Evolutionary conservation across 208 protist species (phyloP).

Genomic region (Leishmania aethiopica): DNA sequence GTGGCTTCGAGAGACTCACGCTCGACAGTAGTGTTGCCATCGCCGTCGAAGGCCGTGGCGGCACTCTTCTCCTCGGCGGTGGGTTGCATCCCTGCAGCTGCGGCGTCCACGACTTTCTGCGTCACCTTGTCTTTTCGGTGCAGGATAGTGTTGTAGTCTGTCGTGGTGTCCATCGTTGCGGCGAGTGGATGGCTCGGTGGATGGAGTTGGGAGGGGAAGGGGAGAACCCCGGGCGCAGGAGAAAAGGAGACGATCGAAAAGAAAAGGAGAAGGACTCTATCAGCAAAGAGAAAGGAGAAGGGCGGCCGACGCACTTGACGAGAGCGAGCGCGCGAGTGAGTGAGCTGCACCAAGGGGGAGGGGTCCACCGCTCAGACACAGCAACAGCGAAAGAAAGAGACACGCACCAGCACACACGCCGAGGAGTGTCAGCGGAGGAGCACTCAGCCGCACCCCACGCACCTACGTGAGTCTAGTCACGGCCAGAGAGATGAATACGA

Average conservation of each 20-base stretch:
- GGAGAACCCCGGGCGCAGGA: not conserved
- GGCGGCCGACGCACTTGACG: not conserved
- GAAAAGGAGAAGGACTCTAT: not conserved
- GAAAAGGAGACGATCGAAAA: not conserved
- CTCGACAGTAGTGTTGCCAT: not conserved
- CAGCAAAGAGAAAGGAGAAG: not conserved
- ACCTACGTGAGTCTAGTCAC: not conserved
- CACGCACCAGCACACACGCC: not conserved
- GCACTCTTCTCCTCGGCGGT: not conserved
- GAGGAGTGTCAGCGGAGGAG: not conserved
- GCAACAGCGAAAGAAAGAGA: not conserved
- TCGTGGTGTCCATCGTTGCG: conserved; percentile 23
- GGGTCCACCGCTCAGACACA: too few species aligned
- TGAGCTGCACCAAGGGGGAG: not conserved
- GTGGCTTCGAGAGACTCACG: conserved; percentile 41
- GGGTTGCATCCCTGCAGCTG: not conserved
- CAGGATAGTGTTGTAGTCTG: conserved; percentile 31
- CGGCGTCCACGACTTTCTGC: not conserved
- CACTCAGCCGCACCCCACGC: not conserved
- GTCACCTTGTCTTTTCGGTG: conserved; percentile 21
- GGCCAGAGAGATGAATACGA: not conserved
- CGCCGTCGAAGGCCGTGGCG: not conserved
- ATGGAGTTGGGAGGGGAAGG: not conserved
- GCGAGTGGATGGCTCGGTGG: not conserved
- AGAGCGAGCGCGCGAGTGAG: not conserved